Evolutionary conservation across 2,329 filamentous ascomycete species (phyloP), one percentile per base, ranked within the genome.

Genomic region (Neopestalotiopsis clavispora): DNA sequence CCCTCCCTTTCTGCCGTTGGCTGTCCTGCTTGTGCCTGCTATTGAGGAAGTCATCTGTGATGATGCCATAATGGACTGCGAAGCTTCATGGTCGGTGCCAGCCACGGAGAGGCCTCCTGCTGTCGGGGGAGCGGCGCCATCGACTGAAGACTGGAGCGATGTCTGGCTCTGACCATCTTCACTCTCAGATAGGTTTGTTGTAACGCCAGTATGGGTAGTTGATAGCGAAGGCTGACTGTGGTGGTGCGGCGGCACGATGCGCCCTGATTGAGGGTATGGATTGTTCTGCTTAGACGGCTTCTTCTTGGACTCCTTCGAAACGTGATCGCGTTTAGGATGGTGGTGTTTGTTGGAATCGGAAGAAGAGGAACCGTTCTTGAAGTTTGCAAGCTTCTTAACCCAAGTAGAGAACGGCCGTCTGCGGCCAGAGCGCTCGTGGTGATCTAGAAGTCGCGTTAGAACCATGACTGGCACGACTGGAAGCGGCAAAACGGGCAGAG

Each of bases 311-410:
- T 72, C 72, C 38, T 79, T 81, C 66, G 84, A 79, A 56, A 78
- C 74, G 65, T 76, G 75, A 71, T 81, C 81, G 66, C 81, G 80
- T 74, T 85, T 86, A 45, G 74, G 72, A 60, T 79, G 75, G 69
- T 75, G 80, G 71, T 78, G 80, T 75, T 77, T 80, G 69, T 75
- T 80, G 74, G 76, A 69, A 57, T 85, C 85, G 70, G 89, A 86
- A 71, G 87, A 89, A 40, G 91, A 92, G 4, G 90, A 91, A 68
- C 84, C 86, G 67, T 78, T 80, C 80, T 97, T 98, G 82, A 97
- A 91, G 79, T 92, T 95, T 71, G 94, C 91, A 68, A 98, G 89
- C 77, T 95, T 95, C 86, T 95, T 97, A 85, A 99, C 94, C 92
- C 95, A 97, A 74, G 91, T 93, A 61, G 95, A 89, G 78, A 98